Conservation (phyloP, 768 basidiomycete genomes). For the Naganishia friedmannii region DNA sequence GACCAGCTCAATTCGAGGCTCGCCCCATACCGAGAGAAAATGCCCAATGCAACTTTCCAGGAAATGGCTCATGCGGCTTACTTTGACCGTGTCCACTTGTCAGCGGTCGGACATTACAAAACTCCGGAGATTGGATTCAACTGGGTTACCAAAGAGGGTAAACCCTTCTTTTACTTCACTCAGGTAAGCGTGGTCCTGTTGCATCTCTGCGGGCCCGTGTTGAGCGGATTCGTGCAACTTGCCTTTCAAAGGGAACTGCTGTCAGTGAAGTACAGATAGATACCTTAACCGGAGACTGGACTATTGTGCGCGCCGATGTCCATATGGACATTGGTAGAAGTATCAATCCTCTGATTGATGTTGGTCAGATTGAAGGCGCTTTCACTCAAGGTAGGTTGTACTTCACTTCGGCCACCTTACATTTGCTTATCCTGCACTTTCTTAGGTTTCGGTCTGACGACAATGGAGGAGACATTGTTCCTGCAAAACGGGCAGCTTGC, state of each 20-base stretch:
- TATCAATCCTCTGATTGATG: conserved; percentile 41
- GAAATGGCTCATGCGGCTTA: conserved; percentile 35
- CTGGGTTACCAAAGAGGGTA: conserved; percentile 36
- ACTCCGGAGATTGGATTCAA: conserved; percentile 34
- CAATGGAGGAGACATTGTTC: conserved; percentile 40
- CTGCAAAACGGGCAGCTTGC: conserved; percentile 39
- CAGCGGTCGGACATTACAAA: conserved; percentile 31
- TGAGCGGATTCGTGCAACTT: not conserved
- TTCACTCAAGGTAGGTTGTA: conserved; percentile 27
- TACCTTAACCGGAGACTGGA: conserved; percentile 37
- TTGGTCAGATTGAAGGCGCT: conserved; percentile 43
- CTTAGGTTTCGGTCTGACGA: conserved; percentile 32
- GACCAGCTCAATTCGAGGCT: conserved; percentile 38
- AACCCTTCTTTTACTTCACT: conserved; percentile 35
- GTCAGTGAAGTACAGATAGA: conserved; percentile 43
- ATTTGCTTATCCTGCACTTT: not conserved
- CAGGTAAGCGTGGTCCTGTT: conserved; percentile 26
- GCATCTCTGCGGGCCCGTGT: not conserved
- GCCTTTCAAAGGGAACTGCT: conserved; percentile 8
- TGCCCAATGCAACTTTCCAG: conserved; percentile 35
- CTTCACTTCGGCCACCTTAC: not conserved
- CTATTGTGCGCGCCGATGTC: conserved; percentile 33
- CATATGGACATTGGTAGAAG: conserved; percentile 39
- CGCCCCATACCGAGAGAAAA: conserved; percentile 35
- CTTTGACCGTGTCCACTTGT: conserved; percentile 35